Base-by-base conservation (phyloP, 2,329 filamentous ascomycete species). In the Aspergillus melleus region DNA sequence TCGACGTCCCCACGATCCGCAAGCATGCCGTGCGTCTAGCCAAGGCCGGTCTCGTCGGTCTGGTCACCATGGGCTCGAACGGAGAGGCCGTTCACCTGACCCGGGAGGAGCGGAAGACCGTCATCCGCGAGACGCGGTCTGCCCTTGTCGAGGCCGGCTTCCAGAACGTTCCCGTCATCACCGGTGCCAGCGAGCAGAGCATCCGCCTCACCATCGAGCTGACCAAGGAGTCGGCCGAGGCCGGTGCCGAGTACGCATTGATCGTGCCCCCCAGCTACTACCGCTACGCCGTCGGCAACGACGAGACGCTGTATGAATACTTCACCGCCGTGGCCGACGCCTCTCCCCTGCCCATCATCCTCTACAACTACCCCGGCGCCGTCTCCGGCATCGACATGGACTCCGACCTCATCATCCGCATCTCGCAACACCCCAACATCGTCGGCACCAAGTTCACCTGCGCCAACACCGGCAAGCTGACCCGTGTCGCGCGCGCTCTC, bases 321-420 rank as follows among this genome's bases (percentile, higher is more conserved):
- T 93, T 89, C 79, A 84, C 81, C 57, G 83, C 84, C 58, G 90
- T 96, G 5, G 92, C 92, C 52, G 89, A 94, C 74, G 82, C 76
- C 44, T 90, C 88, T 54, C 88, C 90, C 5, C 79, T 95, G 9
- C 90, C 91, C n/a, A 75, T 96, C 57, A 85, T 96, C 64, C 80
- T 96, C 52, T 96, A 96, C 85, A 96, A 96, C 81, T 96, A 95
- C 80, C 92, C 92, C 0, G 91, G 91, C 54, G 92, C 91, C 53
- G 92, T 95, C 6, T 85, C 90, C 6, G 92, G 92, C 54, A 90
- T 96, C 71, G 92, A 96, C 76, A 89, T 96, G 86, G 91, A 95
- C 81, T 93, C 90, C 60, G 92, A 96, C 74, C 83, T 94, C 61
- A 85, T 96, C 70, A 91, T 95, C 79, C 85, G 84, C 72, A 85